A percentile compares a stretch with the other conserved stretches of the same genome.
phyloP scores from a whole-genome alignment of 179 eudicot genomes.

The Carnegiea gigantea region DNA sequence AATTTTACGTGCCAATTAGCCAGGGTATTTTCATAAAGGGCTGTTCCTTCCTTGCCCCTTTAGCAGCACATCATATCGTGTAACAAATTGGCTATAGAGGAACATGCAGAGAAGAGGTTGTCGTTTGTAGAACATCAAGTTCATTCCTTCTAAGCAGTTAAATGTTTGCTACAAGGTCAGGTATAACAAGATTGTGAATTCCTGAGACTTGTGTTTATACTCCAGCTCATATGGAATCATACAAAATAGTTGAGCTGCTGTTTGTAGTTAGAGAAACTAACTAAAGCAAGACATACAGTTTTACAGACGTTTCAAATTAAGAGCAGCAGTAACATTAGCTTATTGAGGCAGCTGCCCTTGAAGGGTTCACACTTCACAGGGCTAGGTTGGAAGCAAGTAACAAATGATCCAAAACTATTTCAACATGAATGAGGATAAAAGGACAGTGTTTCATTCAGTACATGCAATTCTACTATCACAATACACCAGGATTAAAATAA shows the following conservation, averaged over 20 bases:
- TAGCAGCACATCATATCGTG: background rate
- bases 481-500: background rate
- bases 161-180: background rate
- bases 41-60: background rate
- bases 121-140: background rate
- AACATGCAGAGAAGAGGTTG: no score
- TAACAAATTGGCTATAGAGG: background rate
- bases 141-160: background rate
- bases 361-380: background rate
- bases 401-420: background rate
- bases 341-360: background rate
- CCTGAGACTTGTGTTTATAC: no score
- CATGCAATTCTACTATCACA: constrained; percentile 7
- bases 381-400: background rate
- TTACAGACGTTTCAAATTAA: no score
- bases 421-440: background rate
- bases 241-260: background rate
- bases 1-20: background rate
- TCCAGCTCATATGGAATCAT: no score
- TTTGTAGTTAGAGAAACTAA: no score
- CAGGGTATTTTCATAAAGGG: background rate
- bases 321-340: background rate
- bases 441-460: constrained; percentile 5
- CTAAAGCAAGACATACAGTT: background rate
- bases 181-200: no score